Base-by-base conservation (phyloP, 2,329 filamentous ascomycete genomes). In the Trichoderma citrinoviride region DNA sequence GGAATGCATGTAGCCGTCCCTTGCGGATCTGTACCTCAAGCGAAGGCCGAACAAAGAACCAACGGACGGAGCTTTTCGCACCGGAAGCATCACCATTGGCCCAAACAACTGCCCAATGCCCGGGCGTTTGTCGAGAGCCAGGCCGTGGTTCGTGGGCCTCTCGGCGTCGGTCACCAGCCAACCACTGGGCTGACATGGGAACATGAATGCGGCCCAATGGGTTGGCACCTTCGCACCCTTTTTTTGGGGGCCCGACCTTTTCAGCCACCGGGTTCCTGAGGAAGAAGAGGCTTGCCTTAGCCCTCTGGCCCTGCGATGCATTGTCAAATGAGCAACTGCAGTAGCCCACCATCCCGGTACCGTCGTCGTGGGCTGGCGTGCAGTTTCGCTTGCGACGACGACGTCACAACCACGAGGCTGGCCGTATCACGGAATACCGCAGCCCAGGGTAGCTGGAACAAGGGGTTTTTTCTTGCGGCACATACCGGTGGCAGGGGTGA, bases 261-360 rank as follows among this genome's bases (percentile, higher is more conserved):
- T 63, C 43, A 56, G 64, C 58, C 64, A 63, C 58, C 52, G 47
- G 58, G 60, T 64, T 56, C 64, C 64, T 63, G 64, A 54, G 25
- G 58, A n/a, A n/a, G 44, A 2, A 55, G 64, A 53, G 50, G 64
- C 49, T 65, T 65, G 47, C 57, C 19, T 55, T 56, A 53, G 64
- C 37, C 58, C 37, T 44, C 33, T 25, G 41, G 23, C 49, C 33
- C 61, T 60, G 50, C 47, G n/a, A 64, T 69, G 70, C 71, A 77
- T 77, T 76, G 74, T 69, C 75, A 71, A 77, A 77, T 76, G 69
- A 73, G 68, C 49, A 66, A 46, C 27, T 47, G 56, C 49, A 41
- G 64, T 71, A 65, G 64, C 71, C 71, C 72, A 73, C 72, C 73
- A 68, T 71, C 67, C 61, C 67, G 65, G 63, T 74, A 70, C 67